phyloP scores from a whole-genome alignment of 2,329 filamentous ascomycete species.

The Sporothrix brunneoviolacea region DNA sequence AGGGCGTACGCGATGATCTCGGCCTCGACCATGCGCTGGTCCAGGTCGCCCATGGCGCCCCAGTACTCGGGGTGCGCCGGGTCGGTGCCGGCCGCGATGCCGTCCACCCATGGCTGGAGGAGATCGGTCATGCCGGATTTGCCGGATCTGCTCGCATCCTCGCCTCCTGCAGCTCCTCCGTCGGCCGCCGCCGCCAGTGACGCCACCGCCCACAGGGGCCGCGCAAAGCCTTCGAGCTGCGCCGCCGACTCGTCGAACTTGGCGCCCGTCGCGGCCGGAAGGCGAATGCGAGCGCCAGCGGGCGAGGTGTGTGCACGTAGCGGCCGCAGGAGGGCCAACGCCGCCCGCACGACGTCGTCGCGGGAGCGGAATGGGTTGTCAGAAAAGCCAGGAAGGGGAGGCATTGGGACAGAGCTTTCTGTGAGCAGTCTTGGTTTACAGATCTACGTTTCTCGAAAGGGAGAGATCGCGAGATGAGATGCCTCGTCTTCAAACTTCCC shows the following conservation, averaged over 20 bases:
- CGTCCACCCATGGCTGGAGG: slow-evolving; percentile 25
- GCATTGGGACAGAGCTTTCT: too few relatives aligned
- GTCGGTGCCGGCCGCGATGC: slow-evolving; percentile 29
- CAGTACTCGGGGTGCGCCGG: slow-evolving; percentile 36
- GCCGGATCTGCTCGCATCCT: slow-evolving; percentile 21
- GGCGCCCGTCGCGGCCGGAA: slow-evolving; percentile 32
- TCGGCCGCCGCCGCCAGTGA: slow-evolving; percentile 10
- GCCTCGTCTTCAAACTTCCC: too few relatives aligned
- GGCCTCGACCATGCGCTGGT: slow-evolving; percentile 50
- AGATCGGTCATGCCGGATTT: background rate
- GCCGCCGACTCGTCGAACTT: slow-evolving; percentile 39
- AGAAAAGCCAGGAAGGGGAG: slow-evolving; percentile 33
- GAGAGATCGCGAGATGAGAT: too few relatives aligned
- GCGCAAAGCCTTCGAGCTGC: slow-evolving; percentile 39
- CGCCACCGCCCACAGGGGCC: slow-evolving; percentile 28
- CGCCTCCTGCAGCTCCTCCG: slow-evolving; percentile 14
- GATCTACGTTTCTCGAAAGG: too few relatives aligned
- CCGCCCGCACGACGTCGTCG: slow-evolving; percentile 29
- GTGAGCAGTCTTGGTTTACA: too few relatives aligned
- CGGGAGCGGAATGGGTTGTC: slow-evolving; percentile 33
- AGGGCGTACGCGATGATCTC: slow-evolving; percentile 45
- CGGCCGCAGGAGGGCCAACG: slow-evolving; percentile 29
- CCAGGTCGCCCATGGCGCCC: slow-evolving; percentile 37
- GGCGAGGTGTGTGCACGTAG: slow-evolving; percentile 29
- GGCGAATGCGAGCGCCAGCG: slow-evolving; percentile 28